Evolutionary conservation across 73 alveolate species (phyloP).

Genomic region (Breviolum minutum): DNA sequence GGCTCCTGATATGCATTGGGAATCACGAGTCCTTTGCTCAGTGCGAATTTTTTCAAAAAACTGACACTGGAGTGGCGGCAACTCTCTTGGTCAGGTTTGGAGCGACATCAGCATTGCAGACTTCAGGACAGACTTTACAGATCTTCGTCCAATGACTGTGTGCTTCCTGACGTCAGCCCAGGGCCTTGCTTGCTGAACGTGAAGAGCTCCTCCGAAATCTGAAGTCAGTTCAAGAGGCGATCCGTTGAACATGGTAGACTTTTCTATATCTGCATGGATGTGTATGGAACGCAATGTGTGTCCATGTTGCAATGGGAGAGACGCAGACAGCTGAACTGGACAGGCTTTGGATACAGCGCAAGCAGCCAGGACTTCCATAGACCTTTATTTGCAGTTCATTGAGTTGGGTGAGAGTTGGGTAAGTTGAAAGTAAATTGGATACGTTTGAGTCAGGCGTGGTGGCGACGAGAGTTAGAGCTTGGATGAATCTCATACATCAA

Average conservation of each 20-base stretch:
- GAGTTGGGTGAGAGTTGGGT: no score
- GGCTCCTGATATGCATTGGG: conserved; percentile 28
- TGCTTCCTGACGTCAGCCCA: background rate
- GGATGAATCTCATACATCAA: no score
- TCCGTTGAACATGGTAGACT: background rate
- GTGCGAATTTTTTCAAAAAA: background rate
- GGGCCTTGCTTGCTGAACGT: conserved; percentile 38
- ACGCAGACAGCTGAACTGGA: no score
- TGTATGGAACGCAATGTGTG: background rate
- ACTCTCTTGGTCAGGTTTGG: conserved; percentile 35
- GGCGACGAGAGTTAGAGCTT: no score
- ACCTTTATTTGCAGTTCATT: no score
- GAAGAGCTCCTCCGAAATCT: conserved; percentile 45
- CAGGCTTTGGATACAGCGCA: conserved; percentile 19
- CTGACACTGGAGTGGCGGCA: background rate
- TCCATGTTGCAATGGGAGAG: background rate
- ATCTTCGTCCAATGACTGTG: background rate
- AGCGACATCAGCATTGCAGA: conserved; percentile 85
- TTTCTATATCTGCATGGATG: background rate
- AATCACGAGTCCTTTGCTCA: conserved; percentile 15
- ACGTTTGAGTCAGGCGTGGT: no score
- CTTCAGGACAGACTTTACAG: conserved; percentile 4
- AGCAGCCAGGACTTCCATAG: background rate
- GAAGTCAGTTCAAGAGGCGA: conserved; percentile 45
- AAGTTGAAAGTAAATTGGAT: no score